These are phyloP conservation scores for Stentor coeruleus DNA, from an alignment of 73 alveolate genomes.

Conservation along the genomic window DNA sequence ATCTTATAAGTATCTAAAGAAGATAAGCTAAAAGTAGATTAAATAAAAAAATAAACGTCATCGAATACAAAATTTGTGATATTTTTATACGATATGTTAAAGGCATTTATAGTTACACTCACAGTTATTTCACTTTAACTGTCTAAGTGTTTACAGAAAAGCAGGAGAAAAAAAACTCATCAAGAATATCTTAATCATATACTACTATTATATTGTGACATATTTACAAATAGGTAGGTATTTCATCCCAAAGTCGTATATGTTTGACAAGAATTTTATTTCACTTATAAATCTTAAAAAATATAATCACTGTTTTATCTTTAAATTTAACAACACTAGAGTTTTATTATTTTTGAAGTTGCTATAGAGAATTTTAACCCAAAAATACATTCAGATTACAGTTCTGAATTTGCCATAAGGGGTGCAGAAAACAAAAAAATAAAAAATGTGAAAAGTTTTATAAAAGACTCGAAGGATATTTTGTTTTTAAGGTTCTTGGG, in stretches of 20 bases:
- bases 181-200: too few species aligned
- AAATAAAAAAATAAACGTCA: too few species aligned
- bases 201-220: conserved; percentile 94
- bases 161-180: too few species aligned
- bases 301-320: conserved; percentile 45
- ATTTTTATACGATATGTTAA: too few species aligned
- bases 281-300: conserved; percentile 80
- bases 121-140: too few species aligned
- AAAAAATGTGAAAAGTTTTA: conserved; percentile 53
- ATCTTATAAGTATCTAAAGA: too few species aligned
- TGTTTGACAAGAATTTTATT: conserved; percentile 91
- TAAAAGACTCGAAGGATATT: conserved; percentile 81
- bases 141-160: too few species aligned
- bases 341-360: conserved; percentile 80
- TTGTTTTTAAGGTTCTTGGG: conserved; percentile 79
- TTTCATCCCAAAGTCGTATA: conserved; percentile 66
- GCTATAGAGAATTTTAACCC: conserved; percentile 81
- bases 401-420: conserved; percentile 51
- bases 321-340: conserved; percentile 48
- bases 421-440: conserved; percentile 60
- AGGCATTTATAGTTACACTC: too few species aligned
- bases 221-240: conserved; percentile 80
- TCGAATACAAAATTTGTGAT: too few species aligned
- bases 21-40: too few species aligned
- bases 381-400: conserved; percentile 36